Evolutionary conservation across 805 yeast genomes (phyloP).

Genomic region (Suhomyces emberorum): DNA sequence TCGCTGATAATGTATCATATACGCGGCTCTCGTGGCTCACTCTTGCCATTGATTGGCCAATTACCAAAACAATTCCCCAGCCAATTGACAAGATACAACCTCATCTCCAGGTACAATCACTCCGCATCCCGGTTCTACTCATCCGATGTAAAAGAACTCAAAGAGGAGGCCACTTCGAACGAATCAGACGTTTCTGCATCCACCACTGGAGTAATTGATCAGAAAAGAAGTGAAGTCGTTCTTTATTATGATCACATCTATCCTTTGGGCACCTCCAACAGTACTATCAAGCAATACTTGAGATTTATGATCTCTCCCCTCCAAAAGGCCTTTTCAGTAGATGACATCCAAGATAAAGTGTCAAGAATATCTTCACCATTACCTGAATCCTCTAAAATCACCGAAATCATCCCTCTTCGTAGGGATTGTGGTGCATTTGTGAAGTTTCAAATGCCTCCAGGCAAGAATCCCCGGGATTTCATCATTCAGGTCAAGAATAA

Average conservation of each 20-base stretch:
- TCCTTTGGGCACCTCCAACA: constrained; percentile 26
- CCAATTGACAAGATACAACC: no score
- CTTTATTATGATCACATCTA: constrained; percentile 37
- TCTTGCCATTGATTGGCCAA: no score
- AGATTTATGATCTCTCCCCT: constrained; percentile 16
- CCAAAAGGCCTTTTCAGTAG: constrained; percentile 11
- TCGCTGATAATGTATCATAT: no score
- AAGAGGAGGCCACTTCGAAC: constrained; percentile 26
- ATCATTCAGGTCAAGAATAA: constrained; percentile 50
- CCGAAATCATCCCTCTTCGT: constrained; percentile 62
- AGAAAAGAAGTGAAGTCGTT: constrained; percentile 28
- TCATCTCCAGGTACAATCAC: no score
- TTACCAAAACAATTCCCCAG: no score
- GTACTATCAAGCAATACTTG: constrained; percentile 20
- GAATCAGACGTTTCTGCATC: constrained; percentile 32
- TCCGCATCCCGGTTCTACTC: constrained; percentile 3
- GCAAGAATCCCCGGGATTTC: constrained; percentile 47
- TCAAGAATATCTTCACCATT: constrained; percentile 21
- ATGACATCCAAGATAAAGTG: constrained; percentile 19
- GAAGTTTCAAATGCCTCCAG: constrained; percentile 60
- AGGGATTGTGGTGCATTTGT: constrained; percentile 96
- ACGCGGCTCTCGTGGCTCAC: no score
- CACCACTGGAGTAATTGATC: constrained; percentile 41
- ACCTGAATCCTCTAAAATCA: constrained; percentile 38
- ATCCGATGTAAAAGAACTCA: constrained; percentile 30